Evolutionary conservation across 1,139 yeast genomes (phyloP), one percentile per base, ranked within the genome.

Genomic region (Suhomyces maxii): DNA sequence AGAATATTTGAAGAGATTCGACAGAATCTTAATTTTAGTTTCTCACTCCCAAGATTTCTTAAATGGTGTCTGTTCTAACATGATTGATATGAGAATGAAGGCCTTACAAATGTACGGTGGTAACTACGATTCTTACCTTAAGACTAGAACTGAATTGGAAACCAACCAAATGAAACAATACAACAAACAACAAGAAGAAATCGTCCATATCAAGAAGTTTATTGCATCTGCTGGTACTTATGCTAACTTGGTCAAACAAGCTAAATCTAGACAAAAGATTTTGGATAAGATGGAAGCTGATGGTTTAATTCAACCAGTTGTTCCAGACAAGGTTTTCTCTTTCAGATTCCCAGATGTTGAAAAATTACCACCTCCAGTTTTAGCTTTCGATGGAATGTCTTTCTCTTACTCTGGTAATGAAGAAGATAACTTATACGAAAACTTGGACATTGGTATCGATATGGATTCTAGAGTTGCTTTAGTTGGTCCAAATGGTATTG

Each of bases 201-300:
- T 95, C 66, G 90, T 85, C 39, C 99, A 93, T 73, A 95, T 95
- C 73, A 95, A 93, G 81, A 93, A 93, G 77, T 93, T 93, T 69
- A 95, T 93, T 76, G 99, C 99, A 44, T 88, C 97, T 59, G 99
- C 99, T 53, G 99, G 99, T 91, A 95, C 99, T 51, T 95, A 93
- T 76, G 99, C 99, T 53, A 95, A 95, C 76, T 81, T 93, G 79
- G 99, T 95, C 50, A 89, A 88, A 72, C 99, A 93, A 77, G 99
- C 99, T 54, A 93, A 93, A 74, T 93, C 99, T 40, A 89, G 98
- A 77, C 99, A 95, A 81, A 93, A 95, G 85, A 95, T 93, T 67
- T 81, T 93, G 72, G 99, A 93, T 75, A 95, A 95, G 84, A 95
- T 93, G 99, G 99, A 93, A 76, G 99, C 99, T 58, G 99, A 93